Evolutionary conservation across 2,329 filamentous ascomycete species (phyloP).

Genomic region (Myriosclerotinia curreyana): DNA sequence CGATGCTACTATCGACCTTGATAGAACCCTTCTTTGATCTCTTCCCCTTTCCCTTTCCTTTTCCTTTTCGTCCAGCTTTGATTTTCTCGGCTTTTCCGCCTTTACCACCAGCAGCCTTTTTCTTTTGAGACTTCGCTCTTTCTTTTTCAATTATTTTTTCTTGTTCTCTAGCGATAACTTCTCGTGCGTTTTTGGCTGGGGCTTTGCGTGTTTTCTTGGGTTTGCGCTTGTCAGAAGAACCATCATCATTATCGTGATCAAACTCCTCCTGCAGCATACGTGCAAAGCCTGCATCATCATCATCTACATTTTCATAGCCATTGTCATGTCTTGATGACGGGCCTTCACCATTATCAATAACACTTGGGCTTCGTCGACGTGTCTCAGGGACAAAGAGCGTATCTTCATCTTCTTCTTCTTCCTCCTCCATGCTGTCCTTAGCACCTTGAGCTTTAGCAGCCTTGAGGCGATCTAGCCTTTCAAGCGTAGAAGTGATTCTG

Average conservation of each 20-base stretch:
- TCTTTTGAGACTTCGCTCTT: constrained; percentile 28
- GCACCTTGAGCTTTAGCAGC: neutral
- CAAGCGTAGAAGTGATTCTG: neutral
- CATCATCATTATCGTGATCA: constrained; percentile 13
- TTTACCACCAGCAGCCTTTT: constrained; percentile 22
- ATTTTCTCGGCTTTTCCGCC: constrained; percentile 9
- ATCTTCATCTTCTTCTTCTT: constrained; percentile 21
- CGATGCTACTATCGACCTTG: constrained; percentile 19
- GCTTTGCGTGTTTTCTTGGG: constrained; percentile 27
- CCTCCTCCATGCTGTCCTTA: neutral
- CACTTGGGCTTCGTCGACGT: neutral
- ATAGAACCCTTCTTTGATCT: constrained; percentile 13
- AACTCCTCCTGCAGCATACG: constrained; percentile 27
- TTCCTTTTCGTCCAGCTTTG: constrained; percentile 21
- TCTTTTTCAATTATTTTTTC: constrained; percentile 28
- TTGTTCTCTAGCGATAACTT: constrained; percentile 22
- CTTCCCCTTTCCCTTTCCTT: constrained; percentile 21
- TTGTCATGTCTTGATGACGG: constrained; percentile 13
- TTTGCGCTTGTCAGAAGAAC: constrained; percentile 19
- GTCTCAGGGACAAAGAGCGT: constrained; percentile 28
- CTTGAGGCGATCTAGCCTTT: constrained; percentile 1
- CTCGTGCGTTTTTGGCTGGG: constrained; percentile 29
- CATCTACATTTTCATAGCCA: constrained; percentile 10
- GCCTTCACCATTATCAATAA: constrained; percentile 11
- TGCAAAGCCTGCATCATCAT: constrained; percentile 16